Conservation (phyloP, 192 early-diverging fungal species). For the Coemansia sp. region DNA sequence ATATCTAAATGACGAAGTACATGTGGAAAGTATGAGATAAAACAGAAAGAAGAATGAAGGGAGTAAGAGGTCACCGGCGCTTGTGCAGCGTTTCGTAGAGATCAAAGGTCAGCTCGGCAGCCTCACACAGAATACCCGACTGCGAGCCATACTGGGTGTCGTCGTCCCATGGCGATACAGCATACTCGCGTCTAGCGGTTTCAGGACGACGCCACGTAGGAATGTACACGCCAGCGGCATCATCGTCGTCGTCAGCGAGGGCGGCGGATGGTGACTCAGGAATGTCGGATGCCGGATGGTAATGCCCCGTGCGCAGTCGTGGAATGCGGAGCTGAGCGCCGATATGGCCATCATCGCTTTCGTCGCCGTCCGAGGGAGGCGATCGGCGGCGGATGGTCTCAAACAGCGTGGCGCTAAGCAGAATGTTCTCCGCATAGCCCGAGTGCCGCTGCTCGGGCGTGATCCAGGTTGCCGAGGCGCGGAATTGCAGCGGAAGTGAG, state of each 20-base stretch:
- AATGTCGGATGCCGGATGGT: conserved; percentile 1
- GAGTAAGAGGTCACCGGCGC: conserved; percentile 16
- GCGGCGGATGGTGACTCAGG: background rate
- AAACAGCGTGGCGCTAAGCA: conserved; percentile 50
- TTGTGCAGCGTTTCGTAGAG: conserved; percentile 50
- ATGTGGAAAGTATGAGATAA: conserved; percentile 3
- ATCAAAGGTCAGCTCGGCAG: conserved; percentile 52
- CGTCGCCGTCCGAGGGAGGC: conserved; percentile 19
- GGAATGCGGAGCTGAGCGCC: background rate
- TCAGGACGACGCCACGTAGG: conserved; percentile 43
- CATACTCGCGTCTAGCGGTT: background rate
- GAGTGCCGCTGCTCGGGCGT: conserved; percentile 50
- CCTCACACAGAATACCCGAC: conserved; percentile 45
- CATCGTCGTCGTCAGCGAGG: conserved; percentile 3
- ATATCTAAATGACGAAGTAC: background rate
- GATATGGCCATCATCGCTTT: conserved; percentile 13
- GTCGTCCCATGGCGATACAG: conserved; percentile 32
- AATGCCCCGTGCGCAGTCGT: background rate
- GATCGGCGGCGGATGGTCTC: conserved; percentile 48
- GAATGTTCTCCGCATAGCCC: conserved; percentile 46
- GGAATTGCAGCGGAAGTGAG: conserved; percentile 25
- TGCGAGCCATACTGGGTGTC: conserved; percentile 25
- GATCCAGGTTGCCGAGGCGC: conserved; percentile 41
- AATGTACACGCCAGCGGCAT: conserved; percentile 43
- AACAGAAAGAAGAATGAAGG: background rate